Evolutionary conservation across 2,329 filamentous ascomycete species (phyloP), one percentile per base, ranked within the genome.

Genomic region (Aspergillus ruber): DNA sequence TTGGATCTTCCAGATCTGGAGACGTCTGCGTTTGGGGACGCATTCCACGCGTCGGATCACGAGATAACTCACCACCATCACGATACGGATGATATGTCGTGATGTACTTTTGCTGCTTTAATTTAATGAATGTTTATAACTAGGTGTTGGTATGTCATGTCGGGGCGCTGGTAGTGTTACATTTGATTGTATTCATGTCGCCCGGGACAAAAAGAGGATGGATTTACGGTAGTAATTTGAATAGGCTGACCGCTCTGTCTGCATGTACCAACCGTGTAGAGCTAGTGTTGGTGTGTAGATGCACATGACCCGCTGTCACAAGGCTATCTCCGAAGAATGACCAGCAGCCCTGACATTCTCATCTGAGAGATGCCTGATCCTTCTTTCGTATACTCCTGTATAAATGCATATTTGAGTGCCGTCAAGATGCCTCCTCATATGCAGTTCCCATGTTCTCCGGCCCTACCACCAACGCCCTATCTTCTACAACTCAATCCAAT

Each of bases 1-100:
- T 65, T 75, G 3, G 75, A 76, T 54, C 63, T 77, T 38, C 80
- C 78, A 7, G 85, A 84, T 53, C 79, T 89, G 73, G 85, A 88
- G 42, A 85, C 90, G 60, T 88, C 84, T 32, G 88, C 86, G 1
- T 93, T 93, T 70, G 88, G 86, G 2, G 86, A 93, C 57, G 88
- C 88, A 0, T 88, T 91, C 68, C 86, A 90, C 53, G 74, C 73
- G 13, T 75, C 75, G 42, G 74, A 78, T 51, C 69, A 71, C 49
- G 68, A 73, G 47, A 60, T 50, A 20, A 64, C 57, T n/a, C 64
- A 71, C 50, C 60, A 68, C 48, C 67, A 62, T 36, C 67, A 72
- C 41, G 60, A 62, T 4, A 68, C 71, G 43, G 68, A 71, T 17
- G 68, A 71, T 17, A 70, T 72, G 56, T 61, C 67, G 40, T 47